Base-by-base conservation (phyloP, 176 grass and related monocot genomes). In the Oryza meridionalis region DNA sequence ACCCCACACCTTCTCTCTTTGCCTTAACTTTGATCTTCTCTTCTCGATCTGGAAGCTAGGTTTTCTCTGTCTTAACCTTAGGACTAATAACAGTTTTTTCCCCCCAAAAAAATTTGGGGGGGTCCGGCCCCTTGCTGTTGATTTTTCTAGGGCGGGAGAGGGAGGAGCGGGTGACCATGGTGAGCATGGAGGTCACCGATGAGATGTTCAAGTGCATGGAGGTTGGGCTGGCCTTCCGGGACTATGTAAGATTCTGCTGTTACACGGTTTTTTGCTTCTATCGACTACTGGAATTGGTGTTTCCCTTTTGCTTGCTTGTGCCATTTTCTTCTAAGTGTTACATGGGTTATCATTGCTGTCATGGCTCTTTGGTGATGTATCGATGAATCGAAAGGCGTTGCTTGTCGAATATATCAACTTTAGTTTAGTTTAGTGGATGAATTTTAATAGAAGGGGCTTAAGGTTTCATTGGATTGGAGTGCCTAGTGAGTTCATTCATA, bases 201-300 rank as follows among this genome's bases (percentile, higher is more conserved):
- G 96, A 98, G 87, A 84, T 98, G 47, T 70, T 98, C 77, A 98
- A 98, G 91, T 86, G 89, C 93, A 98, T 98, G 93, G 96, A 98
- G 86, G 96, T 98, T 58, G 93, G 96, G 4, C 70, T 98, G 90
- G 96, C 96, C 58, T 98, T 98, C 81, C 75, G 93, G 40, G 96
- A 98, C 68, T 98, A 98, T 71, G 93, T 98, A 88, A 87, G 81
- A 64, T 61, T 51, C 70, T 50, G 7, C 17, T 46, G 37, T 37
- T 47, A 24, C 70, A 24, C 42, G 13, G 17, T 85, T 42, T 81
- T 1, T 81, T 14, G 7, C 71, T 84, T 44, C 43, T 47, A 11
- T 1, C 15, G 1, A 47, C 42, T 59, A 46, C 14, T 70, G 9
- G 29, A 78, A 46, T 10, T 46, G 43, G 25, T 8, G 12, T 85